Base-by-base conservation (phyloP, 2,329 filamentous ascomycete species). In the Talaromyces sp. region DNA sequence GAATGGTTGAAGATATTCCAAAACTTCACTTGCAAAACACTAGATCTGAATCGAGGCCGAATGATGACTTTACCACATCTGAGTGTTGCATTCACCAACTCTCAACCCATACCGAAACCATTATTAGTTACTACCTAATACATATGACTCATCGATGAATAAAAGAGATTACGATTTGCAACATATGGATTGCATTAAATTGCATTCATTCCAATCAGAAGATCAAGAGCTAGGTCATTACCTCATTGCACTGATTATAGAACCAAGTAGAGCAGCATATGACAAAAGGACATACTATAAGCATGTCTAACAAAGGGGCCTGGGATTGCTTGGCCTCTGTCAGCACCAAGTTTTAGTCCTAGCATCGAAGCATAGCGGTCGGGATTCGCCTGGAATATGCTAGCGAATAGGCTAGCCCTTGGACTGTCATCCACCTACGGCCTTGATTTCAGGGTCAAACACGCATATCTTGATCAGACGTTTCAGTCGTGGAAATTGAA, bases 381-480 rank as follows among this genome's bases (percentile, higher is more conserved):
- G 11, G 35, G 13, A 3, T 2, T 7, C 20, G 17, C 8, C 29
- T 32, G 29, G 30, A 30, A 40, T 20, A 16, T 49, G 41, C 22
- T 27, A 11, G 13, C 27, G 36, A 36, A 16, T 36, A 29, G 16
- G 49, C 35, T 27, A 39, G 19, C 29, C 17, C 29, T 20, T 4
- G 9, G 19, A 24, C 16, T 41, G 35, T 29, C 47, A 52, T 33
- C 48, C 17, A 54, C 30, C 35, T 36, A 39, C 43, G 27, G 16
- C 27, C 49, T 52, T 47, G 24, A 39, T 30, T n/a, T 19, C 10
- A 30, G 24, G 40, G 33, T 20, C 9, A 9, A 42, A 37, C 46
- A 51, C n/a, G n/a, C 49, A 53, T 53, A 40, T 22, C 16, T 47
- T 42, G 43, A 51, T 48, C 43, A 41, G 41, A 51, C 45, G 37